Conservation (phyloP, 495 filamentous ascomycete species). For the Astrocystis sublimbata region DNA sequence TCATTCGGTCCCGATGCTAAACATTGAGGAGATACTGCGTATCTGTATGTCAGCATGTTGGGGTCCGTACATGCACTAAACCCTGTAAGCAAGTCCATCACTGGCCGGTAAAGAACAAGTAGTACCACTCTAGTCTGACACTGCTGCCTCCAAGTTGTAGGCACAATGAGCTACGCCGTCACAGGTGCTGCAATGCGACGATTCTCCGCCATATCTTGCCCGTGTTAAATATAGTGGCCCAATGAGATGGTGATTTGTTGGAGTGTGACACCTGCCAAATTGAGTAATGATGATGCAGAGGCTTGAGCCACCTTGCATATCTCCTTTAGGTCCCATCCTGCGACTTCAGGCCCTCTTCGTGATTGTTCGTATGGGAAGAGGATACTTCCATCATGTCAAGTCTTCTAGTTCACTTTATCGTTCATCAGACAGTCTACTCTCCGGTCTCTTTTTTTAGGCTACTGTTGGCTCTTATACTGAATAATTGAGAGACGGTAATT, state of each 20-base stretch:
- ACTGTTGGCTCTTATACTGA: neutral
- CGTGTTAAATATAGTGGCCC: too few relatives aligned
- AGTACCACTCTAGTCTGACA: neutral
- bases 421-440: neutral
- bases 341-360: neutral
- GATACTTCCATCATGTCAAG: neutral
- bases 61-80: too few relatives aligned
- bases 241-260: too few relatives aligned
- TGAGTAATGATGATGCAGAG: too few relatives aligned
- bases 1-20: too few relatives aligned
- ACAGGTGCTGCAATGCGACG: neutral
- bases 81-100: slow-evolving; percentile 1
- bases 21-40: too few relatives aligned
- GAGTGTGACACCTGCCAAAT: too few relatives aligned
- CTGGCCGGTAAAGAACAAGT: neutral
- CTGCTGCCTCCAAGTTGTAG: neutral
- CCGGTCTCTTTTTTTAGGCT: neutral
- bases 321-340: neutral
- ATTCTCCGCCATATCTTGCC: neutral
- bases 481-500: neutral
- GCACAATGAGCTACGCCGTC: neutral
- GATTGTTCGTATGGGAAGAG: neutral
- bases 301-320: neutral
- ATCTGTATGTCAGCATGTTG: too few relatives aligned
- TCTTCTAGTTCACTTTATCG: neutral